These are phyloP conservation scores for Arachis hypogaea DNA, from an alignment of 306 rosid genomes.

Conservation along the genomic window DNA sequence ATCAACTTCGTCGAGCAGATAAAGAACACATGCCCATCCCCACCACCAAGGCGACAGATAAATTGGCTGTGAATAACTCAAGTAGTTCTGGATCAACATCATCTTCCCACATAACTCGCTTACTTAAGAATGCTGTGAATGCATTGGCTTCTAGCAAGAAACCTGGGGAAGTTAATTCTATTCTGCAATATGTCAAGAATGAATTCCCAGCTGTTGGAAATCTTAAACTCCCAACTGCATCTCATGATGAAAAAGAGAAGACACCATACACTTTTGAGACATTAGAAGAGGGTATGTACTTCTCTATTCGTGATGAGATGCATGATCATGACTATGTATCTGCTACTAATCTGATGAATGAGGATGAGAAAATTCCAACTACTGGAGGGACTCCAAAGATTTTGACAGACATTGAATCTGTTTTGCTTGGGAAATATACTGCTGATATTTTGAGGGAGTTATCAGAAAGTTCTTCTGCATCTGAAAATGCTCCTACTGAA, in stretches of 20 bases:
- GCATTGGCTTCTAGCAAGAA: slow-evolving; percentile 58
- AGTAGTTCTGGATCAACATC: slow-evolving; percentile 49
- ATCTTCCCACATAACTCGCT: slow-evolving; percentile 49
- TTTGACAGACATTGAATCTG: slow-evolving; percentile 49
- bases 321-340: slow-evolving; percentile 41
- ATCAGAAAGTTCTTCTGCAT: slow-evolving; percentile 55
- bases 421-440: slow-evolving; percentile 70
- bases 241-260: slow-evolving; percentile 48
- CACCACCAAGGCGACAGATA: slow-evolving; percentile 47
- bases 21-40: slow-evolving; percentile 49
- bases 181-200: slow-evolving; percentile 58
- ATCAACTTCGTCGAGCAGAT: slow-evolving; percentile 50
- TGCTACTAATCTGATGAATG: slow-evolving; percentile 41
- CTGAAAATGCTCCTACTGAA: slow-evolving; percentile 54
- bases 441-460: slow-evolving; percentile 66
- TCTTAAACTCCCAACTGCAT: slow-evolving; percentile 53
- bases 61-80: slow-evolving; percentile 46
- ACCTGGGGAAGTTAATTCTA: slow-evolving; percentile 59
- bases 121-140: slow-evolving; percentile 60
- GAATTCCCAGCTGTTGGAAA: slow-evolving; percentile 58
- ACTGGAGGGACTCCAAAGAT: slow-evolving; percentile 46
- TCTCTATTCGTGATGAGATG: slow-evolving; percentile 57
- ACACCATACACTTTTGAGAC: slow-evolving; percentile 53
- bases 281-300: slow-evolving; percentile 70
- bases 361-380: slow-evolving; percentile 41